A percentile compares a stretch with the other conserved stretches of the same genome.
Evolutionary conservation across 495 filamentous ascomycete species (phyloP).

Genomic region (Lichenothelia convexa): DNA sequence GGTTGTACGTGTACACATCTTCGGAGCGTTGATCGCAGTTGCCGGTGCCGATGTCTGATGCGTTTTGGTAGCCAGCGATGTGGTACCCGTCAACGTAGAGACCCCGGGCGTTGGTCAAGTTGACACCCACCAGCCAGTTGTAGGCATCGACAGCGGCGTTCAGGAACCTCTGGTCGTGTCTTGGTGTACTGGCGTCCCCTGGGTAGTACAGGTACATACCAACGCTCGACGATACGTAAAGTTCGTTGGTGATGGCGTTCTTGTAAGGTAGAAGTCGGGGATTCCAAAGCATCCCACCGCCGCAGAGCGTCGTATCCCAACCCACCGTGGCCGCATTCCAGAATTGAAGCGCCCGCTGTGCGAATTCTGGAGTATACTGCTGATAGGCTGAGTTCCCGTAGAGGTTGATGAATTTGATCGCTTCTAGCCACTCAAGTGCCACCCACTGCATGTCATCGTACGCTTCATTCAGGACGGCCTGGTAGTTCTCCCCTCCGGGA

Average conservation of each 20-base stretch:
- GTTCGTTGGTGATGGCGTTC: constrained; percentile 92
- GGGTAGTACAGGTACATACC: constrained; percentile 87
- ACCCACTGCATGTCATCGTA: constrained; percentile 98
- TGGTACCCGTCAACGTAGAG: constrained; percentile 86
- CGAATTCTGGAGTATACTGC: constrained; percentile 60
- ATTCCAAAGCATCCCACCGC: constrained; percentile 88
- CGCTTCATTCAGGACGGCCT: constrained; percentile 58
- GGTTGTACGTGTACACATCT: constrained; percentile 92
- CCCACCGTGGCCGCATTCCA: constrained; percentile 63
- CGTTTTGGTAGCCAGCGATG: constrained; percentile 45
- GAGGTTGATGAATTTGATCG: constrained; percentile 51
- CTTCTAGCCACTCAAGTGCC: constrained; percentile 78
- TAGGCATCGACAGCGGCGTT: constrained; percentile 60
- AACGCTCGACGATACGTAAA: constrained; percentile 68
- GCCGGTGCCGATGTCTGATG: constrained; percentile 31
- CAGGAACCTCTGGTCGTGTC: constrained; percentile 51
- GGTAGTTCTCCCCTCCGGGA: constrained; percentile 66
- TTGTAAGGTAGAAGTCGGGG: constrained; percentile 74
- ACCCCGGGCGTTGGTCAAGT: constrained; percentile 68
- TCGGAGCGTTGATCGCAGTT: constrained; percentile 65
- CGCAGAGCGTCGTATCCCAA: constrained; percentile 70
- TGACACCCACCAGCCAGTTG: constrained; percentile 54
- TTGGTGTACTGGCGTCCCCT: constrained; percentile 54
- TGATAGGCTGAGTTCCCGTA: no score
- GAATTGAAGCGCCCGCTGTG: constrained; percentile 75